Conservation (phyloP, 805 yeast species). For the Kurtzmaniella fragi region DNA sequence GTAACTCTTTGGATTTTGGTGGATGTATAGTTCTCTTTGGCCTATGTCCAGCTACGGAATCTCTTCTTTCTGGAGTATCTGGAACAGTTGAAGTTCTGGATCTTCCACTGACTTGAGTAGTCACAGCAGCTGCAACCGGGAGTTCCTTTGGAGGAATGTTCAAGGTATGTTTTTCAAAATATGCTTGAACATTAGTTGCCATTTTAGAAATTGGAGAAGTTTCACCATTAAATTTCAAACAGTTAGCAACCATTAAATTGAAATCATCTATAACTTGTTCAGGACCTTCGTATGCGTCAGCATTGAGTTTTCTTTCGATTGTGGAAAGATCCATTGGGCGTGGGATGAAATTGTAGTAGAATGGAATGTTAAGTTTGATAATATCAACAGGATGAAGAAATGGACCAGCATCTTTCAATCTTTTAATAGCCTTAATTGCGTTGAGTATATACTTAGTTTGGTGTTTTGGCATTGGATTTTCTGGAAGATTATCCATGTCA, state of each 20-base stretch:
- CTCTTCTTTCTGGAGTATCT: constrained; percentile 45
- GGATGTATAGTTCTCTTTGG: constrained; percentile 97
- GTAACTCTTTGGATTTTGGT: constrained; percentile 90
- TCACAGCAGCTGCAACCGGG: constrained; percentile 13
- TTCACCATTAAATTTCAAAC: constrained; percentile 80
- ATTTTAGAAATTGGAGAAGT: constrained; percentile 80
- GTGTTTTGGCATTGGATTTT: constrained; percentile 69
- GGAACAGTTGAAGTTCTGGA: constrained; percentile 15
- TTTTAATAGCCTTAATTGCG: constrained; percentile 77
- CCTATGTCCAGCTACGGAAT: constrained; percentile 71
- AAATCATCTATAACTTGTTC: constrained; percentile 71
- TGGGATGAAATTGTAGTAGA: constrained; percentile 75
- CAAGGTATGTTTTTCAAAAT: constrained; percentile 88
- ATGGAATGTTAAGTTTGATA: constrained; percentile 82
- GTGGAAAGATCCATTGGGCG: constrained; percentile 94
- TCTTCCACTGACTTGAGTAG: constrained; percentile 7
- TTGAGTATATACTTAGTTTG: constrained; percentile 77
- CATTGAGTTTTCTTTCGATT: constrained; percentile 72
- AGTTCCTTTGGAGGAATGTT: constrained; percentile 72
- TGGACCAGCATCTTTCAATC: constrained; percentile 90
- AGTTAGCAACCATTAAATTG: constrained; percentile 78
- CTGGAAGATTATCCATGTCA: constrained; percentile 64
- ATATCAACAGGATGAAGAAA: constrained; percentile 88
- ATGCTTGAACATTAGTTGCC: constrained; percentile 87
- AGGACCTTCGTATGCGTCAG: constrained; percentile 67